These are phyloP conservation scores for Rhododendron kiyosumense DNA, from an alignment of 148 eudicot species.

Conservation along the genomic window DNA sequence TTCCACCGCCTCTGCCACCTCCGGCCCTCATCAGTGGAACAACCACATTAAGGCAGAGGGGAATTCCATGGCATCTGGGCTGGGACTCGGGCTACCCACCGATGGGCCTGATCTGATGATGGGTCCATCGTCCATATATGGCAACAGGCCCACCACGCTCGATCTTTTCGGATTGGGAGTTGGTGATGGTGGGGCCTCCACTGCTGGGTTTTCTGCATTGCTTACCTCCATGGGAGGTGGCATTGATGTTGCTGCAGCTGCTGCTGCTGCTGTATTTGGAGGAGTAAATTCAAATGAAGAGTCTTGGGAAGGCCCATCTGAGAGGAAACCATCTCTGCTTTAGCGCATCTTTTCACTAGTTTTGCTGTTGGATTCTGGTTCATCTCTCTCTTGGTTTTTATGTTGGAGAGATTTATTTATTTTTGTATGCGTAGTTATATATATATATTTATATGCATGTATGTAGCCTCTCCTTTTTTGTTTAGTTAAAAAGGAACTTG, in stretches of 20 bases:
- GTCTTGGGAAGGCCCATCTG: conserved; percentile 32
- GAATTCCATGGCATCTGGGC: conserved; percentile 22
- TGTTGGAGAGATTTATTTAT: neutral
- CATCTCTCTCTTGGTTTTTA: neutral
- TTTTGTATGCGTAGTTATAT: neutral
- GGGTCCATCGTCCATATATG: conserved; percentile 33
- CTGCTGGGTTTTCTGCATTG: conserved; percentile 36
- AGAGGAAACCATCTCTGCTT: conserved; percentile 29
- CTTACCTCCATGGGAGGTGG: conserved; percentile 33
- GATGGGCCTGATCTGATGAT: conserved; percentile 25
- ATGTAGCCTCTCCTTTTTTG: neutral
- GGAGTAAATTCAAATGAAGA: conserved; percentile 17
- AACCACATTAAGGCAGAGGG: conserved; percentile 22
- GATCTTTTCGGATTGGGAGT: conserved; percentile 67
- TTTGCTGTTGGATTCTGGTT: neutral
- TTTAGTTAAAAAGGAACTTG: neutral
- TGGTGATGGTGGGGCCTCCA: conserved; percentile 26
- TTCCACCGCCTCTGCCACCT: neutral
- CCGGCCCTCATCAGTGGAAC: conserved; percentile 2
- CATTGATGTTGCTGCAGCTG: conserved; percentile 14
- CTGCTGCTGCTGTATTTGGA: conserved; percentile 19
- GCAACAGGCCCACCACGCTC: conserved; percentile 48
- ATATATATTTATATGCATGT: neutral
- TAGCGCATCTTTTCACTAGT: neutral
- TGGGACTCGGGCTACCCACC: conserved; percentile 35